These are phyloP conservation scores for Kodamaea nitidulidarum DNA, from an alignment of 805 yeast species.

Conservation along the genomic window DNA sequence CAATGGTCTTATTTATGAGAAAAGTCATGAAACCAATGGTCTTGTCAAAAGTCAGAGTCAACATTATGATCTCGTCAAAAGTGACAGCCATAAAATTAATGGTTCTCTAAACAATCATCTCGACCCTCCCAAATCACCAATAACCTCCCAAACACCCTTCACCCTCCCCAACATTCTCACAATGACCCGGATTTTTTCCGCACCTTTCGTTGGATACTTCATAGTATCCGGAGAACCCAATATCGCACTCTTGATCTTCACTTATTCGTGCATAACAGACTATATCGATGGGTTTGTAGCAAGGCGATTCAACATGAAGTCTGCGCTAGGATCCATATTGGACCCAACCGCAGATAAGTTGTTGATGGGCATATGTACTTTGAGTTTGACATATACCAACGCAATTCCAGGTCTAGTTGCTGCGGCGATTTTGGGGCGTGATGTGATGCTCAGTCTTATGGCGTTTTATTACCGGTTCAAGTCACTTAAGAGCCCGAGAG, in stretches of 20 bases:
- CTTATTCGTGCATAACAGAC: conserved; percentile 87
- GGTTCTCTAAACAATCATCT: too few species aligned
- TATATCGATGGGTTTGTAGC: conserved; percentile 91
- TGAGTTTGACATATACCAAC: conserved; percentile 63
- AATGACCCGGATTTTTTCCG: conserved; percentile 67
- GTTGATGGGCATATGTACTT: conserved; percentile 81
- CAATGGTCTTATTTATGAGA: too few species aligned
- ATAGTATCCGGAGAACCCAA: conserved; percentile 60
- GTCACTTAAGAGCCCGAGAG: conserved; percentile 70
- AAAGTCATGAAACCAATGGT: too few species aligned
- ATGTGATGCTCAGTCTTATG: conserved; percentile 63
- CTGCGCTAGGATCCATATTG: conserved; percentile 82
- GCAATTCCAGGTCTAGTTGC: conserved; percentile 68
- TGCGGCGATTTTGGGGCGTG: conserved; percentile 75
- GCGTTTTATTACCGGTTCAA: conserved; percentile 70
- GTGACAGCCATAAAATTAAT: too few species aligned
- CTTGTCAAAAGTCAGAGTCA: too few species aligned
- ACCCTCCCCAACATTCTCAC: conserved; percentile 80
- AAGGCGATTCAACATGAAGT: conserved; percentile 66
- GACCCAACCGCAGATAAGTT: conserved; percentile 96
- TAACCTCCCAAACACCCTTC: not conserved
- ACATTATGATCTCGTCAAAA: too few species aligned
- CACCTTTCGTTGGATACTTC: conserved; percentile 83
- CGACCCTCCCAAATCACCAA: not conserved
- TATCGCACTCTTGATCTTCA: conserved; percentile 68